Base-by-base conservation (phyloP, 345 rosid genomes). In the Gossypium longicalyx region DNA sequence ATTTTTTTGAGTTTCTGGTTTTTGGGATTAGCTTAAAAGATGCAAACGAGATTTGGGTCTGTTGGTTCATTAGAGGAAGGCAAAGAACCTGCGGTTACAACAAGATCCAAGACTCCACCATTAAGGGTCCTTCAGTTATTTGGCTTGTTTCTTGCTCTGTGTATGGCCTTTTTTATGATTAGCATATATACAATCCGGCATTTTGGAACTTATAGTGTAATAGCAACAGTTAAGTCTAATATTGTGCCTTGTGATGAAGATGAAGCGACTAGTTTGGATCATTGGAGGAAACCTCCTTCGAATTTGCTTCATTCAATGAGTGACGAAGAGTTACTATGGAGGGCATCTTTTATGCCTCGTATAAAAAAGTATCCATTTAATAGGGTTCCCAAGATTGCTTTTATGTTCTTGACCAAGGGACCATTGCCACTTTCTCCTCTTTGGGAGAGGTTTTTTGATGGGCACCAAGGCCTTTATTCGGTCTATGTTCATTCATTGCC, bases 371-470 rank as follows among this genome's bases (percentile, higher is more conserved):
- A 90, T 72, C 99, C 98, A 2, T 95, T 93, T 76, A 57, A 25
- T 61, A 88, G 98, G 74, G 82, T 86, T 76, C 93, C 97, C 0
- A 93, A 93, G 88, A 77, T 96, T 85, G 98, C 97, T 9, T 96
- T 93, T 74, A 91, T 93, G 99, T 96, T 96, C 87, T 88, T 96
- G 89, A 83, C 97, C 1, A 90, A 88, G 81, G 99, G 97, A 22
- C 93, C 98, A 1, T 79, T 96, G 85, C 98, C 98, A 0, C 87
- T 96, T 79, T 90, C 88, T 59, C 83, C 87, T 77, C 89, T 96
- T 29, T 96, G 98, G 99, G 99, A 93, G 85, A 91, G 86, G 84
- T 93, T 96, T 80, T 75, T 96, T 4, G 86, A 85, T 73, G 99
- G 97, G 48, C 87, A 93, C 38, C 84, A 86, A 72, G 91, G 85